phyloP scores from a whole-genome alignment of 2,329 filamentous ascomycete species.

The Pseudogymnoascus sp. region DNA sequence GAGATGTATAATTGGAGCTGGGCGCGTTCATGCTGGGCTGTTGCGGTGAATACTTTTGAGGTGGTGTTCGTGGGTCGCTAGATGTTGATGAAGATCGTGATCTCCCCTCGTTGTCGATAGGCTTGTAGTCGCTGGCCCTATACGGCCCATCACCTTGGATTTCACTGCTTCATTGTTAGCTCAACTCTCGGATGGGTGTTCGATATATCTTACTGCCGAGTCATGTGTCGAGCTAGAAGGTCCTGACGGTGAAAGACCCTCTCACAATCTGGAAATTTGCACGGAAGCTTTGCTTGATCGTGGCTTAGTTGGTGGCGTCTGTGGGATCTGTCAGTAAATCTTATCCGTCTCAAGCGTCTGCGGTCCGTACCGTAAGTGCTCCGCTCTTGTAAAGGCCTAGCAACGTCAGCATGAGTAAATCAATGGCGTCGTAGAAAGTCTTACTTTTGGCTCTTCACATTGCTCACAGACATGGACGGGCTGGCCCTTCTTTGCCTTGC shows the following conservation, averaged over 20 bases:
- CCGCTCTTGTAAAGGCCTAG: slow-evolving; percentile 54
- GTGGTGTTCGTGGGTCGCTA: not conserved
- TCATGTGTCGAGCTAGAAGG: slow-evolving; percentile 48
- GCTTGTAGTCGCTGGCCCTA: slow-evolving; percentile 30
- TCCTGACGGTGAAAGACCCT: slow-evolving; percentile 51
- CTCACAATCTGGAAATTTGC: slow-evolving; percentile 45
- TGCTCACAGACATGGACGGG: slow-evolving; percentile 28
- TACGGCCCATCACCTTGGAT: slow-evolving; percentile 28
- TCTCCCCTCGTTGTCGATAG: slow-evolving; percentile 32
- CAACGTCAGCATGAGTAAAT: slow-evolving; percentile 14
- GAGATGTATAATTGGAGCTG: not conserved
- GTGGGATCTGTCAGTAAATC: slow-evolving; percentile 12
- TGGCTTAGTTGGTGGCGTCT: slow-evolving; percentile 56
- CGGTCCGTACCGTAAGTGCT: slow-evolving; percentile 47
- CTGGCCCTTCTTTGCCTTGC: slow-evolving; percentile 28
- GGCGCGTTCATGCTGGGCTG: not conserved
- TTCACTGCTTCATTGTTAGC: slow-evolving; percentile 30
- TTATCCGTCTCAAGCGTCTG: not conserved
- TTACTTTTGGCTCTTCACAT: slow-evolving; percentile 24
- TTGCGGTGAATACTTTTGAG: not conserved
- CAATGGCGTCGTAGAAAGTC: not conserved
- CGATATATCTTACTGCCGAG: slow-evolving; percentile 39
- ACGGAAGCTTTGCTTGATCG: slow-evolving; percentile 43
- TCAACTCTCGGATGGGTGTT: not conserved
- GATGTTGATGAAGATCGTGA: slow-evolving; percentile 18